Percentiles rank a stretch among this genome's conserved stretches.
phyloP scores from a whole-genome alignment of 495 filamentous ascomycete species.

The Hamigera avellanea region DNA sequence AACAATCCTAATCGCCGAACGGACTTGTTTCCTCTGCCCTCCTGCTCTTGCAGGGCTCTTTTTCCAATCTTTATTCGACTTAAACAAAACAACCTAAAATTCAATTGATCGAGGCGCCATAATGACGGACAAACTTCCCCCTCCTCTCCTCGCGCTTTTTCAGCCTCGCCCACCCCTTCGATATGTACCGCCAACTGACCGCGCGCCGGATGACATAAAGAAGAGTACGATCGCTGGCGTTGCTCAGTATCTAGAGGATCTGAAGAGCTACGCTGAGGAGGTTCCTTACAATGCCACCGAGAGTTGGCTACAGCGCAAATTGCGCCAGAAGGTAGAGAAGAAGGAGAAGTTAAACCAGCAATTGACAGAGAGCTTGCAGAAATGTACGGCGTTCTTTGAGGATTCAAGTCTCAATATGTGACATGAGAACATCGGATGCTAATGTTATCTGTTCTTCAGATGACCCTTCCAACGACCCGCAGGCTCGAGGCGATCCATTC shows the following conservation, averaged over 20 bases:
- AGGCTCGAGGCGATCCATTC: constrained; percentile 86
- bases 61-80: too few species aligned
- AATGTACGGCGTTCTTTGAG: constrained; percentile 45
- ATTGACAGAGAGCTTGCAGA: constrained; percentile 50
- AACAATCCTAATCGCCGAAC: too few species aligned
- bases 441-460: constrained; percentile 27
- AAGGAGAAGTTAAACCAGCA: constrained; percentile 50
- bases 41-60: too few species aligned
- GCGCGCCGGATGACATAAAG: constrained; percentile 69
- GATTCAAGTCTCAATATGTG: too few species aligned
- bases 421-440: neutral
- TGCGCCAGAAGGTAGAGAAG: constrained; percentile 70
- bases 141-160: constrained; percentile 86
- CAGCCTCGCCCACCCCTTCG: constrained; percentile 84
- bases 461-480: constrained; percentile 57
- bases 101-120: constrained; percentile 8
- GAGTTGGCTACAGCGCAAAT: constrained; percentile 79
- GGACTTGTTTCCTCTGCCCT: too few species aligned
- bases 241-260: constrained; percentile 57
- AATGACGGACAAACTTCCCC: constrained; percentile 95
- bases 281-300: constrained; percentile 75
- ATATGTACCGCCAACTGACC: constrained; percentile 75
- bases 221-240: constrained; percentile 56
- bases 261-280: constrained; percentile 59
- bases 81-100: too few species aligned